Evolutionary conservation across 768 basidiomycete species (phyloP).

Genomic region (Omphalotus guepiniiformis): DNA sequence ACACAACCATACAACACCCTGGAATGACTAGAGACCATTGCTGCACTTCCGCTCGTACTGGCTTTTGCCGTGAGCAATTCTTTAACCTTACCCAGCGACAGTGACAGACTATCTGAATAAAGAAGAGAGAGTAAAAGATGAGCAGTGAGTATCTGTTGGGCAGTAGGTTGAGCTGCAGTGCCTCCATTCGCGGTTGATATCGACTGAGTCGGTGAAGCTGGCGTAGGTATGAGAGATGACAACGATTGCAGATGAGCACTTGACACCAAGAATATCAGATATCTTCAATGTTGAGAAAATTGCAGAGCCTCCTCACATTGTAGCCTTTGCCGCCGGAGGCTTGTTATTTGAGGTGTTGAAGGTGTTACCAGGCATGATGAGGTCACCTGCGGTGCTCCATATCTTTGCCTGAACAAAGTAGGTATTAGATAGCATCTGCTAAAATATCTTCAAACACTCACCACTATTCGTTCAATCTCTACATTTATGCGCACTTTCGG

Average conservation of each 20-base stretch:
- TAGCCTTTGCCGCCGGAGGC: slow-evolving; percentile 53
- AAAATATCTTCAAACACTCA: slow-evolving; percentile 28
- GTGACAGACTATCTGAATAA: slow-evolving; percentile 45
- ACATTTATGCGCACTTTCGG: slow-evolving; percentile 49
- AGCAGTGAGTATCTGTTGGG: slow-evolving; percentile 71
- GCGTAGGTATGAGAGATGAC: slow-evolving; percentile 44
- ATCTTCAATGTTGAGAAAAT: slow-evolving; percentile 5
- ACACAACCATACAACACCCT: slow-evolving; percentile 73
- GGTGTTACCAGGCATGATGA: slow-evolving; percentile 52
- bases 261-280: slow-evolving; percentile 5
- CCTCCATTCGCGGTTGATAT: slow-evolving; percentile 39
- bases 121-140: slow-evolving; percentile 61
- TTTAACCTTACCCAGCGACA: slow-evolving; percentile 63
- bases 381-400: slow-evolving; percentile 62
- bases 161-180: slow-evolving; percentile 36
- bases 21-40: slow-evolving; percentile 19
- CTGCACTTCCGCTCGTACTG: slow-evolving; percentile 27
- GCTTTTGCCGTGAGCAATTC: slow-evolving; percentile 45
- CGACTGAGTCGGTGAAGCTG: slow-evolving; percentile 54
- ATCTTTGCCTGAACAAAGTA: slow-evolving; percentile 51
- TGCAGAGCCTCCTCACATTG: slow-evolving; percentile 48
- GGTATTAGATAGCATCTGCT: background rate
- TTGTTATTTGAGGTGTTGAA: slow-evolving; percentile 35
- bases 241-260: slow-evolving; percentile 59
- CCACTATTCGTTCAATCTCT: slow-evolving; percentile 63